Base-by-base conservation (phyloP, 805 yeast species). In the Sungouiozyma ichnusensis region DNA sequence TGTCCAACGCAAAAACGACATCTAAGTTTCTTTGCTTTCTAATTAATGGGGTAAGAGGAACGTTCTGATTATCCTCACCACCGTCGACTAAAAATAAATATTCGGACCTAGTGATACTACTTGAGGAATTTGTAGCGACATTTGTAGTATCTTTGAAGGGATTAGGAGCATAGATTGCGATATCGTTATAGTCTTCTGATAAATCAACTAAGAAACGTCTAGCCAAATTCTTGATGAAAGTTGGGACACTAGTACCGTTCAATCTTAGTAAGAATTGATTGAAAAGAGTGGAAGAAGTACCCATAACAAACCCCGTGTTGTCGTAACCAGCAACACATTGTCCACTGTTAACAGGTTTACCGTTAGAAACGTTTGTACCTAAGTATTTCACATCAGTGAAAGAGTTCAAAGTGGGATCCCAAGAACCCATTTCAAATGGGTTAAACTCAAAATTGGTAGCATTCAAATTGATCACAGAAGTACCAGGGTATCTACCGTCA, bases 271-370 rank as follows among this genome's bases (percentile, higher is more conserved):
- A 55, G 40, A 80, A 67, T 57, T 77, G 78, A 57, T 83, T 85
- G 68, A 86, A 86, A 38, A 86, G 62, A 1, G 90, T 71, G 2
- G 94, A 81, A 2, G 95, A 84, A 5, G 95, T 79, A 33, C 94
- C 95, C 64, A 85, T 66, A 27, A 84, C 64, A 55, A 76, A 87
- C 5, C 95, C 94, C 6, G 84, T 79, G 52, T 85, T 85, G 60
- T 87, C 95, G 45, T 72, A 79, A 2, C 90, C 88, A 2, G 65
- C 72, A 44, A 74, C 63, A 63, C 95, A 87, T 9, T 58, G 54
- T 13, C 64, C 63, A 34, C 61, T 60, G 15, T 58, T 52, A 4
- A 54, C 52, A 8, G 85, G 79, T 16, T 55, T 48, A 34, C 95
- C 95, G 46, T 76, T 68, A 19, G 68, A 53, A 31, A 81, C 71